Conservation (phyloP, 306 rosid species). For the Carpinus fangiana region DNA sequence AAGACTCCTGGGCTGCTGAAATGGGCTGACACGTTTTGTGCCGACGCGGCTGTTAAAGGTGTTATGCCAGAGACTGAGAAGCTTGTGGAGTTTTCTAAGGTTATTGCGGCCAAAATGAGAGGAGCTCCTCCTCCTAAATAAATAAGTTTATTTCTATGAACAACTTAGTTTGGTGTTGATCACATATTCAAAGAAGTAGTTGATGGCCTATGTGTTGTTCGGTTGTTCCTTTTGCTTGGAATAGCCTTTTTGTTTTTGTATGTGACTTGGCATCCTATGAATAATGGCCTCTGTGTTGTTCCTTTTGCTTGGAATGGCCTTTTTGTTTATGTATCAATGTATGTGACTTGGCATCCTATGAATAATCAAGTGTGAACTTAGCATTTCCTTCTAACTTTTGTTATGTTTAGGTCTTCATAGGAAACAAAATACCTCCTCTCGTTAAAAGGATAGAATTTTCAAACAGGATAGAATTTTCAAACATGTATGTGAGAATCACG, state of each 20-base stretch:
- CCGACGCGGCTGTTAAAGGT: conserved; percentile 44
- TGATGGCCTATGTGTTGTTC: background rate
- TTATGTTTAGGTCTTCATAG: no score
- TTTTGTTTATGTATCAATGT: no score
- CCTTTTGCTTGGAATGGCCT: no score
- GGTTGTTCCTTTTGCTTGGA: background rate
- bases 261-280: background rate
- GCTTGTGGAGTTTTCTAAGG: conserved; percentile 51
- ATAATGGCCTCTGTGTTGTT: no score
- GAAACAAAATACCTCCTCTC: no score
- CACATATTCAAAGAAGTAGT: background rate
- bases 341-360: no score
- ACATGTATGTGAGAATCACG: no score
- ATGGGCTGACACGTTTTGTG: conserved; percentile 49
- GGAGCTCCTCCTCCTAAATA: conserved; percentile 16
- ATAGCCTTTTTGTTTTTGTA: no score
- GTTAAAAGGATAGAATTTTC: no score
- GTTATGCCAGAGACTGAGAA: conserved; percentile 48
- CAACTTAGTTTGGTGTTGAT: background rate
- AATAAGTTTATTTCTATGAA: background rate
- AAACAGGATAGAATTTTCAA: no score
- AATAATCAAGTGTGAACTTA: background rate
- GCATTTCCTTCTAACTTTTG: no score
- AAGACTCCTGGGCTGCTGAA: conserved; percentile 43
- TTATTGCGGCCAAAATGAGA: conserved; percentile 15